Percentiles rank a stretch among this genome's conserved stretches.
Evolutionary conservation across 2,329 filamentous ascomycete genomes (phyloP).

Genomic region (Leptodontidium sp.): DNA sequence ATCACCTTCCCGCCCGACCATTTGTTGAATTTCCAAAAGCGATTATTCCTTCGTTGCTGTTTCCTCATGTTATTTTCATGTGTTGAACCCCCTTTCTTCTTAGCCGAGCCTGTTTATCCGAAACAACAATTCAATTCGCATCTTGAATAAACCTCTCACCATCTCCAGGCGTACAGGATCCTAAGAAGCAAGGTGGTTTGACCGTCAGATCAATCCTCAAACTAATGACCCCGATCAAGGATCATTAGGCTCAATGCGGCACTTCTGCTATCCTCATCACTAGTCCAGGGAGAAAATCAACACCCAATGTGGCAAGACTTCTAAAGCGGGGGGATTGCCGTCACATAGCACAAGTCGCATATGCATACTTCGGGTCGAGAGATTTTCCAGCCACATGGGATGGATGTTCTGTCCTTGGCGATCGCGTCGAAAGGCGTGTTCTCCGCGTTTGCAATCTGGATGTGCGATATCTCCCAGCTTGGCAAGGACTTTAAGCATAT

Average conservation of each 20-base stretch:
- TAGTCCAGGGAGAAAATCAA: background rate
- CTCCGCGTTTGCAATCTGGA: constrained; percentile 9
- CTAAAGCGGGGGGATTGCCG: background rate
- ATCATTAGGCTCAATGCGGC: constrained; percentile 7
- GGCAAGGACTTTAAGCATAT: constrained; percentile 10
- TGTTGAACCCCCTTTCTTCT: background rate
- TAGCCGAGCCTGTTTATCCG: background rate
- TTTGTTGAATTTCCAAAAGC: too few species aligned
- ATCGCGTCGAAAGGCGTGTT: background rate
- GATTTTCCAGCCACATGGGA: background rate
- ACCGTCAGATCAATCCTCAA: background rate
- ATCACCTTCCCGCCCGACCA: too few species aligned
- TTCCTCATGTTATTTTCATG: background rate
- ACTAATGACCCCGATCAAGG: background rate
- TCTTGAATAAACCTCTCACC: too few species aligned
- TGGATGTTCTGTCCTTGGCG: background rate
- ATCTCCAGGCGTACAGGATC: too few species aligned
- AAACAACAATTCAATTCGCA: background rate
- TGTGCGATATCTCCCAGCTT: background rate
- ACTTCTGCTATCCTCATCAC: background rate
- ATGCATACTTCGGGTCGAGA: background rate
- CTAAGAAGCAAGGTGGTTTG: too few species aligned
- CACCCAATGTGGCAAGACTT: background rate
- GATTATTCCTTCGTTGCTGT: too few species aligned
- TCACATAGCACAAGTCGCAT: background rate